Evolutionary conservation across 257 asterid genomes (phyloP).

Genomic region (Solanum gandarillasii): DNA sequence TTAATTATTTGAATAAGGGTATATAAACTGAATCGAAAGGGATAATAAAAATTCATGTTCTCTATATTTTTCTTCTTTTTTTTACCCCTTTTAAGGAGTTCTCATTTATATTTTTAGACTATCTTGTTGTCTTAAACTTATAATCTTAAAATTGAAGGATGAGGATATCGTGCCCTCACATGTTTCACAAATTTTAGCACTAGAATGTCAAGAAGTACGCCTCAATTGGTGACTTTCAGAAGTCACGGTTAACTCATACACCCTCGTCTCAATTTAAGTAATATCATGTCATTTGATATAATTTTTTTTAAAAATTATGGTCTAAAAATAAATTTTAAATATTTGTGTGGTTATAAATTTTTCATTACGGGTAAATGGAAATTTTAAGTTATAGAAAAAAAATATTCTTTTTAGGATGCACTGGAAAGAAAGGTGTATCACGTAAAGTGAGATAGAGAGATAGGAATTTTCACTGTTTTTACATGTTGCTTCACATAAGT

Average conservation of each 20-base stretch:
- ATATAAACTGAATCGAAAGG: background rate
- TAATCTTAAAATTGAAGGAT: background rate
- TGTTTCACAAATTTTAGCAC: background rate
- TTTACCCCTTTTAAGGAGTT: background rate
- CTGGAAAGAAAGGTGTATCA: background rate
- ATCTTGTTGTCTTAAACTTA: background rate
- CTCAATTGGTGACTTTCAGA: background rate
- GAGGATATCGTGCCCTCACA: background rate
- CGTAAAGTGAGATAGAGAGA: background rate
- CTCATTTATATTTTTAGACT: background rate
- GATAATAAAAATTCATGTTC: background rate
- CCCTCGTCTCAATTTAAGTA: background rate
- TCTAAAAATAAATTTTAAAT: too few relatives aligned
- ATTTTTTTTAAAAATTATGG: background rate
- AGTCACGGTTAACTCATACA: background rate
- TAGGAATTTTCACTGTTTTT: background rate
- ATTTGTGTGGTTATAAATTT: background rate
- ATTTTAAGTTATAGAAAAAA: background rate
- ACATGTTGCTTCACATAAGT: background rate
- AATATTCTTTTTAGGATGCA: background rate
- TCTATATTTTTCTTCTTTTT: background rate
- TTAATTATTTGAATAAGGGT: background rate
- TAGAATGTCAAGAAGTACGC: background rate
- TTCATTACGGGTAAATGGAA: background rate
- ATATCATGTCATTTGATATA: background rate